Percentiles rank a stretch among this genome's conserved stretches.
Conservation (phyloP, 2,329 filamentous ascomycete species). For the Corynespora cassiicola region DNA sequence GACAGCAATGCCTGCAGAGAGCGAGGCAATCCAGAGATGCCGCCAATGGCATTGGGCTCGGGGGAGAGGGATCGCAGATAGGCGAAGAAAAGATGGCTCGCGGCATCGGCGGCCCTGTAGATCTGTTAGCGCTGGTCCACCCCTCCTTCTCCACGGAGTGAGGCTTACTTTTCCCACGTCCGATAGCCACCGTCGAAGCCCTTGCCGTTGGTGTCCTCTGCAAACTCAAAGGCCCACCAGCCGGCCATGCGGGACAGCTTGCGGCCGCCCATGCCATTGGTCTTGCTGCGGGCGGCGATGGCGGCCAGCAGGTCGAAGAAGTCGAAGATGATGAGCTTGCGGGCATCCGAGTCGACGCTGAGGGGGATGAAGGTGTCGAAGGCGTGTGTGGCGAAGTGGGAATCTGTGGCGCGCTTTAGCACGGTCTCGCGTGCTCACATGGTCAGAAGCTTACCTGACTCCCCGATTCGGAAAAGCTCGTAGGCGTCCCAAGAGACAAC, state of each 20-base stretch:
- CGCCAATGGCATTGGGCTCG: constrained; percentile 72
- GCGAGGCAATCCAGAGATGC: constrained; percentile 85
- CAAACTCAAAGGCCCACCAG: constrained; percentile 98
- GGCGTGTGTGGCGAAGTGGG: constrained; percentile 86
- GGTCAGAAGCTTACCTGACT: constrained; percentile 72
- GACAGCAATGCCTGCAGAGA: constrained; percentile 89
- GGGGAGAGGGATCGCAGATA: constrained; percentile 90
- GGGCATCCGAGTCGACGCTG: constrained; percentile 85
- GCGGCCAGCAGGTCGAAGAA: constrained; percentile 95
- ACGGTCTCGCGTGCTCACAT: constrained; percentile 8
- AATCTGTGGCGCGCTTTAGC: constrained; percentile 66
- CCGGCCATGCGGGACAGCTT: constrained; percentile 95
- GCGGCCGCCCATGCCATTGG: constrained; percentile 88
- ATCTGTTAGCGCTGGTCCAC: constrained; percentile 35
- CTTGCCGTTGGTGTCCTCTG: constrained; percentile 80
- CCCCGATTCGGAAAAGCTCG: constrained; percentile 92
- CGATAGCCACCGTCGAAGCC: constrained; percentile 96
- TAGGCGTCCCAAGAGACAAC: constrained; percentile 98
- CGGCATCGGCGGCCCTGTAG: constrained; percentile 85
- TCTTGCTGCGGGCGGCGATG: constrained; percentile 90
- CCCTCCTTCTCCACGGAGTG: neutral
- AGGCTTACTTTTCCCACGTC: constrained; percentile 76
- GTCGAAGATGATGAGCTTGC: constrained; percentile 89
- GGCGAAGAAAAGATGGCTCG: constrained; percentile 96
- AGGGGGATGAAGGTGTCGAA: constrained; percentile 97